Conservation (phyloP, 257 asterid genomes). For the Anisodus acutangulus region DNA sequence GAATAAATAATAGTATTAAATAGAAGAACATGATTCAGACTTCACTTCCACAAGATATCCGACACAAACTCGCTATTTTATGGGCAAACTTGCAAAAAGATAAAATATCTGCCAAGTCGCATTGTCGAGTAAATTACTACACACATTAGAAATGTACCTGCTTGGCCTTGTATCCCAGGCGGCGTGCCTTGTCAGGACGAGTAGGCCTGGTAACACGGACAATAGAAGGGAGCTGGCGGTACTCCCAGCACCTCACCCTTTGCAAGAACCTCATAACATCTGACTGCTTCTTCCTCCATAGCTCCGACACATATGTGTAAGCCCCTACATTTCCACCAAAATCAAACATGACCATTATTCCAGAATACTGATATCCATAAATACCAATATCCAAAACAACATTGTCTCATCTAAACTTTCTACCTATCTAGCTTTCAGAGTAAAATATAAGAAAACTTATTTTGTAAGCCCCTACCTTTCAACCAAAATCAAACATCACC, state of each 20-base stretch:
- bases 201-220: conserved; percentile 69
- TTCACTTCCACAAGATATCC: neutral
- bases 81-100: too few species aligned
- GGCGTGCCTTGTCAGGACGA: conserved; percentile 76
- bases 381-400: neutral
- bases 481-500: too few species aligned
- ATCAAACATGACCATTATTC: neutral
- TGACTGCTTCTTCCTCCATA: conserved; percentile 72
- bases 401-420: neutral
- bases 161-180: conserved; percentile 76
- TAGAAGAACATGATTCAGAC: neutral
- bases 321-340: conserved; percentile 47
- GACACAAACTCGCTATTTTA: neutral
- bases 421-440: neutral
- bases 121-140: neutral
- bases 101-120: neutral
- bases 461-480: too few species aligned
- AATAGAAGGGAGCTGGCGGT: conserved; percentile 70
- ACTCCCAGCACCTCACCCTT: conserved; percentile 75
- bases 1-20: neutral
- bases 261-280: conserved; percentile 71
- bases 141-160: conserved; percentile 44
- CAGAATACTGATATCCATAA: neutral
- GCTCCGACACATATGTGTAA: conserved; percentile 66
- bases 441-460: neutral